Base-by-base conservation (phyloP, 805 yeast species). In the Cyberlindnera galapagoensis region DNA sequence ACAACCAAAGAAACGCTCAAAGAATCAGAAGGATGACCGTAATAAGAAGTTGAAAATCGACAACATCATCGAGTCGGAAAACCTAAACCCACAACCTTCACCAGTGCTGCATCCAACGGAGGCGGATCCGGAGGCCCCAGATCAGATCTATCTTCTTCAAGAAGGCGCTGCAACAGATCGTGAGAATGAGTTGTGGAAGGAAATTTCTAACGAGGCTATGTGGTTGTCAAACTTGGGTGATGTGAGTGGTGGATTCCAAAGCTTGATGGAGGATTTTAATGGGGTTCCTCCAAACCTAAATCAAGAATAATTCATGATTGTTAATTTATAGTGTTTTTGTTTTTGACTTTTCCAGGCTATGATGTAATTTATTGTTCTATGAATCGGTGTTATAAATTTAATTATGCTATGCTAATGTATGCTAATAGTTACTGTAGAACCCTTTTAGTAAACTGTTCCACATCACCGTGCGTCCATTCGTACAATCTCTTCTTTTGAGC, bases 121-220 rank as follows among this genome's bases (percentile, higher is more conserved):
- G 9, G 20, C 41, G 14, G 50, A 47, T 16, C 35, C 36, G 6
- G 36, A 39, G 16, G 46, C 36, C 3, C 48, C 41, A 57, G 56
- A 46, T 17, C 56, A 44, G 16, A 50, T 39, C 49, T 59, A 44
- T 38, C 31, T 46, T 28, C 35, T 50, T 13, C 54, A 51, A 22
- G 39, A 39, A 18, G 46, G 40, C 16, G 52, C 58, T 14, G 46
- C 57, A 3, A 60, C 60, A n/a, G 54, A 60, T 12, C 51, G 57
- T 4, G 80, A 74, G 41, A 53, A 60, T 30, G 68, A 78, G 39
- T 57, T 82, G 20, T 82, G 94, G 94, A 77, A 74, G 48, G 88
- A 81, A 41, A 77, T 82, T 34, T 75, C 87, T 0, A 72, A 71
- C 46, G 85, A 80, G 46, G 88, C 88, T 0, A 76, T 72, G 43